Conservation (phyloP, 2,329 filamentous ascomycete species). For the Cladophialophora chaetospira region DNA sequence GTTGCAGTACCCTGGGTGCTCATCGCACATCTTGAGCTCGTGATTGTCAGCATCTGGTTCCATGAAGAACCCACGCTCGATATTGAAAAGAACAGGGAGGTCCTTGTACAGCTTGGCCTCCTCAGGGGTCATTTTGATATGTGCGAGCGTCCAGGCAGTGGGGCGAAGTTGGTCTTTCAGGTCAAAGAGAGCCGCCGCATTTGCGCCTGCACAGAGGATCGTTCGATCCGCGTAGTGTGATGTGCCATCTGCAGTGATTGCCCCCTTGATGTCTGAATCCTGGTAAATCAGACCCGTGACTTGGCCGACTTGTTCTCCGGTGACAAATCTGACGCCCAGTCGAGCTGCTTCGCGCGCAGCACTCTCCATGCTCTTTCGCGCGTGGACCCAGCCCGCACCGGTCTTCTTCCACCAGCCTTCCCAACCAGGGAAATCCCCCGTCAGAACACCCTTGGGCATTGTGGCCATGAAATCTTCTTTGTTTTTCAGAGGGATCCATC, state of each 20-base stretch:
- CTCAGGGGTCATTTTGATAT: slow-evolving; percentile 46
- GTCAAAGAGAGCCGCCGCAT: slow-evolving; percentile 46
- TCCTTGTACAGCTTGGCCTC: slow-evolving; percentile 48
- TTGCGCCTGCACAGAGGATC: slow-evolving; percentile 49
- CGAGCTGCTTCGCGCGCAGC: slow-evolving; percentile 49
- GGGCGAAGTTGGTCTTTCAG: slow-evolving; percentile 48
- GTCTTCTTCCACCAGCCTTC: slow-evolving; percentile 45
- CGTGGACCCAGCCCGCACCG: slow-evolving; percentile 58
- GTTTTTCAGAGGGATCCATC: slow-evolving; percentile 42
- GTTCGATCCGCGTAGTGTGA: slow-evolving; percentile 42
- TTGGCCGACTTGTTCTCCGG: slow-evolving; percentile 42
- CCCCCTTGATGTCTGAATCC: slow-evolving; percentile 44
- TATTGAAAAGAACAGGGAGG: slow-evolving; percentile 50
- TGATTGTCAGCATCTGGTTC: slow-evolving; percentile 46
- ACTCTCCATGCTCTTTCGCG: slow-evolving; percentile 51
- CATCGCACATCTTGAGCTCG: slow-evolving; percentile 49
- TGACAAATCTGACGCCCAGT: slow-evolving; percentile 52
- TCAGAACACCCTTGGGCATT: slow-evolving; percentile 55
- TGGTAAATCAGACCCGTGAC: slow-evolving; percentile 42
- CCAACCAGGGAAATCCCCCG: slow-evolving; percentile 49
- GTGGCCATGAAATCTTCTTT: slow-evolving; percentile 52
- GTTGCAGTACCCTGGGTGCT: slow-evolving; percentile 60
- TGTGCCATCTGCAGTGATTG: slow-evolving; percentile 42
- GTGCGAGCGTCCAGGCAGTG: slow-evolving; percentile 52
- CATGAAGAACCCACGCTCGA: slow-evolving; percentile 54